Base-by-base conservation (phyloP, 2,329 filamentous ascomycete species). In the Xylariaceae sp. region DNA sequence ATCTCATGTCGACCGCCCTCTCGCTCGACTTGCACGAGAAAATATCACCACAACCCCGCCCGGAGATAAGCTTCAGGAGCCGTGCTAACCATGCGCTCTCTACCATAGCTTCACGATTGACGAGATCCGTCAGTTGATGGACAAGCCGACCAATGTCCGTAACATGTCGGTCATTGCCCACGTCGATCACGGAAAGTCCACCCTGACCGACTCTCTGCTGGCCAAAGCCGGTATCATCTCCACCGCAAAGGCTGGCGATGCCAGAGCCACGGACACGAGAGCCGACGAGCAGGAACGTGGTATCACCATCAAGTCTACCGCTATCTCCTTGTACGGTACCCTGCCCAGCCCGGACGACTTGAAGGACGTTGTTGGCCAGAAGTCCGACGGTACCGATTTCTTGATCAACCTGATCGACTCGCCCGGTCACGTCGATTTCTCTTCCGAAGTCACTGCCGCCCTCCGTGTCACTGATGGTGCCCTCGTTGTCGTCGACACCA, bases 81-180 rank as follows among this genome's bases (percentile, higher is more conserved):
- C 39, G 33, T 67, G 67, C 79, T 86, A 73, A 87, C 45, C n/a
- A 54, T 74, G 65, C 31, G 62, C 61, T 54, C 59, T 62, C 58
- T 57, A 59, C 58, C 64, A 72, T 71, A 96, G 91, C 86, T 97
- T 97, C 86, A 97, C 94, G 71, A 86, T 96, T 78, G 92, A 97
- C 74, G 91, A 90, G 84, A 88, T 90, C 75, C 85, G 86, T 75
- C 64, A 56, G 67, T 75, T 87, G 72, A 87, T 87, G 84, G 82
- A 84, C 79, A 78, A 78, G 77, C 85, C 87, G 65, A 79, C 73
- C 71, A 86, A 86, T 74, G 82, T 86, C 73, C 80, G 82, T 76
- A 97, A 97, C 86, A 97, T 96, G 92, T 96, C 90, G 80, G 94
- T 99, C 75, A 97, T 97, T 90, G 94, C 94, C 75, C 94, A 99